Conservation (phyloP, 495 filamentous ascomycete species). For the Penicillium lagena region DNA sequence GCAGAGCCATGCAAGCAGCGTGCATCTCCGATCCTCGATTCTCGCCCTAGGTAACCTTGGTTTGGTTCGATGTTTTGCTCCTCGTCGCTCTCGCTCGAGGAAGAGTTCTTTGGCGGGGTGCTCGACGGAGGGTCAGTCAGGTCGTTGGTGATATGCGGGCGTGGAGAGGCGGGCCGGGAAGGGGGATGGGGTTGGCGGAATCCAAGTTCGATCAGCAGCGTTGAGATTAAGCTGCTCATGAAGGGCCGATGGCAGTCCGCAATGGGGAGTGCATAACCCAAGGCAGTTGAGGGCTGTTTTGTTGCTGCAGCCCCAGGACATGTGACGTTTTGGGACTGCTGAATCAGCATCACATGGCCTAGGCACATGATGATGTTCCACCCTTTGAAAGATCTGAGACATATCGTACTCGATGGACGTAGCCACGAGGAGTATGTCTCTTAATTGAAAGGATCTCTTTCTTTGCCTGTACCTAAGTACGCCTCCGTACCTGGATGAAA, state of each 20-base stretch:
- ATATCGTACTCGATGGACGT: no score
- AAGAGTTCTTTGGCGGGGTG: constrained; percentile 10
- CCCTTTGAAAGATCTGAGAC: no score
- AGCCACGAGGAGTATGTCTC: no score
- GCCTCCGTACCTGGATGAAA: no score
- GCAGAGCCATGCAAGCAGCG: constrained; percentile 17
- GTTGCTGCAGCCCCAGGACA: constrained; percentile 1
- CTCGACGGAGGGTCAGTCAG: constrained; percentile 6
- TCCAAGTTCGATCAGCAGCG: constrained; percentile 71
- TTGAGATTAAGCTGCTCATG: constrained; percentile 70
- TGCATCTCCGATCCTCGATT: constrained; percentile 12
- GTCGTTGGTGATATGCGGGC: constrained; percentile 9
- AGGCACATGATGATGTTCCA: neutral
- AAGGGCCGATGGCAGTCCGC: constrained; percentile 7
- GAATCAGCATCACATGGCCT: constrained; percentile 9
- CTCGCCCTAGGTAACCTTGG: neutral
- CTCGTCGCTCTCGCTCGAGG: constrained; percentile 7
- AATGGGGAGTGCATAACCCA: no score
- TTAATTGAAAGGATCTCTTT: no score
- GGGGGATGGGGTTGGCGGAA: constrained; percentile 54
- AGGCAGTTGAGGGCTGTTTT: no score
- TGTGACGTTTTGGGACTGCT: constrained; percentile 19
- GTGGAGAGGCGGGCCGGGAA: constrained; percentile 51
- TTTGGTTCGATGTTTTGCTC: no score
- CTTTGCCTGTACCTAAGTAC: no score